Evolutionary conservation across 768 basidiomycete genomes (phyloP).

Genomic region (Pisolithus orientalis): DNA sequence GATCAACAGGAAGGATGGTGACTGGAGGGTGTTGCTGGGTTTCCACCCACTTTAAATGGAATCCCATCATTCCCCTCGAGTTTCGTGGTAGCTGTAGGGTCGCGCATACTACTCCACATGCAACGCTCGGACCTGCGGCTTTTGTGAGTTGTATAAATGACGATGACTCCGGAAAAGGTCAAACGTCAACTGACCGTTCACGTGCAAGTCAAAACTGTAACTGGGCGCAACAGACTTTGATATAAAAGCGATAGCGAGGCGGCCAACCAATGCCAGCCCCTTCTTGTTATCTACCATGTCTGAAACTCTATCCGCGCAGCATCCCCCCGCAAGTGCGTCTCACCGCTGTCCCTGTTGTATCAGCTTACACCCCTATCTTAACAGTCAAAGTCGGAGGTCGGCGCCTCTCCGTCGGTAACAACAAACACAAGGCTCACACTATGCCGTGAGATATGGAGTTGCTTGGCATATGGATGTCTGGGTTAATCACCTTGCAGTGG

Average conservation of each 20-base stretch:
- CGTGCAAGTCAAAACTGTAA: neutral
- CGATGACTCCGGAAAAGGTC: no score
- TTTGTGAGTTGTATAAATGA: no score
- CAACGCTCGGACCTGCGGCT: no score
- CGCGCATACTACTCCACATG: no score
- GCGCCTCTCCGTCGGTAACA: constrained; percentile 41
- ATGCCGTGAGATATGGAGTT: constrained; percentile 24
- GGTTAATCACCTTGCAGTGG: neutral
- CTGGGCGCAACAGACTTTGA: neutral
- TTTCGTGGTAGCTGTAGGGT: no score
- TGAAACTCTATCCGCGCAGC: constrained; percentile 26
- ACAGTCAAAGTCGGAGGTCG: constrained; percentile 44
- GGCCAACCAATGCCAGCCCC: neutral
- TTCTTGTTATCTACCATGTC: constrained; percentile 17
- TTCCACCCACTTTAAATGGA: no score
- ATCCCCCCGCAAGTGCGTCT: constrained; percentile 44
- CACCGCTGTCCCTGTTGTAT: neutral
- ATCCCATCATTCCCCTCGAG: no score
- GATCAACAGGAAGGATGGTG: no score
- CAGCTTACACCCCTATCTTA: neutral
- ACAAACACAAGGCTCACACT: constrained; percentile 32
- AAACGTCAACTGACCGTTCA: no score
- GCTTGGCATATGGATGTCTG: neutral
- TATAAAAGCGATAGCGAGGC: neutral
- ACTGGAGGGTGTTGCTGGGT: no score